These are phyloP conservation scores for Cucurbitaria berberidis DNA, from an alignment of 2,329 filamentous ascomycete species.

Conservation along the genomic window DNA sequence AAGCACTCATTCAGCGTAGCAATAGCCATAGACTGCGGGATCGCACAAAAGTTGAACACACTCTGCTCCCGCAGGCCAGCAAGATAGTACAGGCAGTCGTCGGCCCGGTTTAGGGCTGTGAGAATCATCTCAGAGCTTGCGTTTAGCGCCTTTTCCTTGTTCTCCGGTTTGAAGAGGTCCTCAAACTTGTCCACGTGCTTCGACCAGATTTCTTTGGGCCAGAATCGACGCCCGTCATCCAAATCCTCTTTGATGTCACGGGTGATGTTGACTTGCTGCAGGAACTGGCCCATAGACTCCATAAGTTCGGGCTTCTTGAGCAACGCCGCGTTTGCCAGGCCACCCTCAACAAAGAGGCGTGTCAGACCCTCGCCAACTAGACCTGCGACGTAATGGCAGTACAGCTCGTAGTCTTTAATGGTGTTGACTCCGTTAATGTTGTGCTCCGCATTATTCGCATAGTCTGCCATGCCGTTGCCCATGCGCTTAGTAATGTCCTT, in stretches of 20 bases:
- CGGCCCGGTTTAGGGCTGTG: conserved; percentile 82
- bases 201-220: conserved; percentile 95
- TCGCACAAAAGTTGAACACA: conserved; percentile 98
- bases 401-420: conserved; percentile 88
- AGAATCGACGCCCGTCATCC: conserved; percentile 87
- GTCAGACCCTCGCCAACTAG: conserved; percentile 96
- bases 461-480: conserved; percentile 99
- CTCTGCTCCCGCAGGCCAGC: conserved; percentile 93
- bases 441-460: conserved; percentile 81
- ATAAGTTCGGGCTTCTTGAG: conserved; percentile 79
- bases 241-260: conserved; percentile 92
- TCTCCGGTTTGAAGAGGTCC: conserved; percentile 83
- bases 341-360: conserved; percentile 83
- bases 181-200: conserved; percentile 91
- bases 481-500: conserved; percentile 92
- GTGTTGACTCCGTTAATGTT: conserved; percentile 82
- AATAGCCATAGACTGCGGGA: conserved; percentile 97
- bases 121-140: conserved; percentile 95
- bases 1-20: conserved; percentile 92
- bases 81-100: conserved; percentile 98
- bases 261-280: conserved; percentile 99
- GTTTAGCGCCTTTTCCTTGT: conserved; percentile 77
- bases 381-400: conserved; percentile 98
- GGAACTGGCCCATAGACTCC: conserved; percentile 95
- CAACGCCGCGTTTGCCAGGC: conserved; percentile 84